Evolutionary conservation across 2,329 filamentous ascomycete species (phyloP), one percentile per base, ranked within the genome.

Genomic region (Hypomyces perniciosus): DNA sequence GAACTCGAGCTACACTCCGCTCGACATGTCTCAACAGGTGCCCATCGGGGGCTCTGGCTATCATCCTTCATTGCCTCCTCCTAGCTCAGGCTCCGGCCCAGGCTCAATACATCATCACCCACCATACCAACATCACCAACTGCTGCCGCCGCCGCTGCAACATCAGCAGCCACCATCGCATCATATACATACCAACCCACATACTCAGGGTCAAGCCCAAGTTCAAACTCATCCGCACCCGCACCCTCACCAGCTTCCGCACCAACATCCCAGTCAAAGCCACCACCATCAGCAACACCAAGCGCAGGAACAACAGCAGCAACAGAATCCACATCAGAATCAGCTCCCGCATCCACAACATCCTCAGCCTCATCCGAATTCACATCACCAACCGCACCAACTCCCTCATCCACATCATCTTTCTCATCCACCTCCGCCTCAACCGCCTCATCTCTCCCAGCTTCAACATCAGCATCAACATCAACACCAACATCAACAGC

Each of bases 21-120:
- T 64, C 47, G 61, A 66, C 48, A 61, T 64, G 61, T 59, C 64
- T 40, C 66, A 67, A 57, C 63, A 62, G 47, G 57, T 63, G 52
- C 60, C 65, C 44, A 50, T 63, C 47, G 50, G 59, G 26, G 55
- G 56, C 39, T 52, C 58, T 42, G 58, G 59, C 38, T 66, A 65
- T 51, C 48, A 56, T 39, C 53, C 59, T 48, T 53, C 44, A 31
- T 44, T 57, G 37, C 56, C 60, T 44, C 50, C 61, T 33, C 37
- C 56, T 7, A 48, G 55, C 56, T 53, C 56, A 8, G 49, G 55
- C 54, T 62, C 50, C 30, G 54, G 55, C 56, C 44, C 55, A 41
- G 46, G 44, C 20, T 13, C 51, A 33, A 43, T 39, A 26, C 51
- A 48, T 43, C 56, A 63, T 43, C 58, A 20, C 20, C 20, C 53